Conservation (phyloP, 75 land plant species). For the Pinus tabuliformis region DNA sequence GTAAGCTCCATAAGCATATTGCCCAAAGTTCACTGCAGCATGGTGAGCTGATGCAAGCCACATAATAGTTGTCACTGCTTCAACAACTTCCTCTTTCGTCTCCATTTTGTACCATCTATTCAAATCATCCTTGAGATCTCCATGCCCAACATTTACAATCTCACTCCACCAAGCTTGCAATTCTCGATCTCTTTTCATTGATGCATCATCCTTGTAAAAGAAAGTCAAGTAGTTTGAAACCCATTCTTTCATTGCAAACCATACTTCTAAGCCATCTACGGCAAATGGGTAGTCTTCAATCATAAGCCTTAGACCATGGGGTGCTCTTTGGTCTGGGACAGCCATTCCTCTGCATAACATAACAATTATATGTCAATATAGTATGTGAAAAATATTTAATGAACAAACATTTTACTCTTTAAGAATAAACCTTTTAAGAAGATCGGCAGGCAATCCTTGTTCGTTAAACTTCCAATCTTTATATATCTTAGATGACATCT, state of each 20-base stretch:
- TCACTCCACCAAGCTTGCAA: slow-evolving; percentile 59
- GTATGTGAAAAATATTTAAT: no score
- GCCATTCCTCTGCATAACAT: slow-evolving; percentile 53
- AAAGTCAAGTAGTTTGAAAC: slow-evolving; percentile 38
- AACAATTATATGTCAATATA: no score
- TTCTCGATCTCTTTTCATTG: slow-evolving; percentile 33
- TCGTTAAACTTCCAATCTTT: slow-evolving; percentile 68
- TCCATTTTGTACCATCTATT: slow-evolving; percentile 45
- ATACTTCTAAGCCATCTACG: slow-evolving; percentile 48
- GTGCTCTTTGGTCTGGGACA: slow-evolving; percentile 27
- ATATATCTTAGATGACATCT: slow-evolving; percentile 67
- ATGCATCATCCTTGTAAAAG: slow-evolving; percentile 30
- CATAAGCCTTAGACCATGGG: slow-evolving; percentile 40
- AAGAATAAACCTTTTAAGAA: slow-evolving; percentile 31
- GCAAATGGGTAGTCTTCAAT: slow-evolving; percentile 63
- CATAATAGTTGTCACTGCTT: slow-evolving; percentile 35
- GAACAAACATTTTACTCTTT: no score
- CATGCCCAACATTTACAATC: slow-evolving; percentile 36
- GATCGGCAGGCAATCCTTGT: slow-evolving; percentile 76
- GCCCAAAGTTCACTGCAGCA: slow-evolving; percentile 55
- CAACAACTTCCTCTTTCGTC: slow-evolving; percentile 19
- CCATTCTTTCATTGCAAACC: slow-evolving; percentile 45
- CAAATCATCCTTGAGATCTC: slow-evolving; percentile 37
- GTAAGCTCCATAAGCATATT: slow-evolving; percentile 60
- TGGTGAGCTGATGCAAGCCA: slow-evolving; percentile 37